Base-by-base conservation (phyloP, 2,329 filamentous ascomycete species). In the Ophiocordyceps unilateralis region DNA sequence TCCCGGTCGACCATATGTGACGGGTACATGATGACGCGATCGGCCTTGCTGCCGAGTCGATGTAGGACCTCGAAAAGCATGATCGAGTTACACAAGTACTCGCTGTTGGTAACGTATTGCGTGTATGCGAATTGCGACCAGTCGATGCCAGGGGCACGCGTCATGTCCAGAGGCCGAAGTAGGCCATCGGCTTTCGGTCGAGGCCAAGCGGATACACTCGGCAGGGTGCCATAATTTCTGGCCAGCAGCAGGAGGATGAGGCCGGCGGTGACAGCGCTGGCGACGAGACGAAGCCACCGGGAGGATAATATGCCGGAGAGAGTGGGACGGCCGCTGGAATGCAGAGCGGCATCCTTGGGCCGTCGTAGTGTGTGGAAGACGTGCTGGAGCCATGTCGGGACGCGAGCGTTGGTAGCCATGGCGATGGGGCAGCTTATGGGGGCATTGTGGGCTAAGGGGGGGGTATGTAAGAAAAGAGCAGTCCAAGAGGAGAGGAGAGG, bases 51-150 rank as follows among this genome's bases (percentile, higher is more conserved):
- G 7, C 56, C 53, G 0, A 70, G 48, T 1, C 59, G 55, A 17
- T 61, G 51, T 7, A 72, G 44, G 1, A 57, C 59, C 45, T 69
- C 67, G 42, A 71, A 69, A 2, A 70, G 55, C 66, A 72, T 69
- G 39, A 71, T 55, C 0, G 67, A 65, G 50, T 69, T 70, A 48
- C 68, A 72, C 2, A 72, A 55, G 44, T 69, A 67, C 0, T 60
- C 60, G 28, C 57, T 55, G n/a, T 63, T 56, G 1, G 68, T 72
- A 30, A 63, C 67, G 53, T 72, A 72, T 49, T 68, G 66, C 1
- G 62, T 61, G 46, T 72, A 70, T 1, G 68, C 69, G 42, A 63
- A 70, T 40, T 52, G 55, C 2, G 57, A 59, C 66, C 65, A 69
- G 50, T 68, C 53, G 22, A 63, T 48, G 7, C 56, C 36, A 3